Percentiles rank a stretch among this genome's conserved stretches.
Evolutionary conservation across 1,284 basidiomycete genomes (phyloP).

Genomic region (Pholiota adiposa): DNA sequence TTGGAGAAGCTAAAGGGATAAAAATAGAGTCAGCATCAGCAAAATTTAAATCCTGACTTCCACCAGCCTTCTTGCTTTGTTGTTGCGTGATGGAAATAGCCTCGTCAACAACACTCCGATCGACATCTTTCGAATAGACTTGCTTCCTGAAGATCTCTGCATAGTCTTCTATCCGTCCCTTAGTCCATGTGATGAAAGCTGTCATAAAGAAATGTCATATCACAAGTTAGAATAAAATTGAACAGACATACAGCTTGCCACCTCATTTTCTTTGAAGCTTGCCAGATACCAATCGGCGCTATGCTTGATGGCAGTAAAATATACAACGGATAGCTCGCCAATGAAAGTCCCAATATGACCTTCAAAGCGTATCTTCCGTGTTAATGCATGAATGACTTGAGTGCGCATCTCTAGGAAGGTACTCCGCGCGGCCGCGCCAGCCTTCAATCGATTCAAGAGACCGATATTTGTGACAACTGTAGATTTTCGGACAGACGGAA

Average conservation of each 20-base stretch:
- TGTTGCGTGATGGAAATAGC: slow-evolving; percentile 75
- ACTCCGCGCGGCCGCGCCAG: slow-evolving; percentile 79
- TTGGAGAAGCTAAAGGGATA: slow-evolving; percentile 71
- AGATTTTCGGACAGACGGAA: slow-evolving; percentile 80
- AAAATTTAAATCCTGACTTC: background rate
- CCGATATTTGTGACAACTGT: slow-evolving; percentile 74
- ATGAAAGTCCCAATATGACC: slow-evolving; percentile 87
- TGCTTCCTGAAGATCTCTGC: slow-evolving; percentile 89
- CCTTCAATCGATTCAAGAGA: slow-evolving; percentile 76
- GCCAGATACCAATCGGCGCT: slow-evolving; percentile 98
- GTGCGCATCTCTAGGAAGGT: slow-evolving; percentile 85
- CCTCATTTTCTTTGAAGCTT: slow-evolving; percentile 94
- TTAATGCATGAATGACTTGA: slow-evolving; percentile 75
- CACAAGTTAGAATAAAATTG: background rate
- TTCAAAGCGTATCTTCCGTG: slow-evolving; percentile 89
- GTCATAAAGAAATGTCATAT: background rate
- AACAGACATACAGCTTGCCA: slow-evolving; percentile 78
- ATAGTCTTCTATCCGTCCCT: slow-evolving; percentile 83
- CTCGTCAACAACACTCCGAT: slow-evolving; percentile 71
- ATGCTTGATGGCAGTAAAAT: slow-evolving; percentile 91
- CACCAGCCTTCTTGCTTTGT: slow-evolving; percentile 80
- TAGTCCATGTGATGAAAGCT: slow-evolving; percentile 97
- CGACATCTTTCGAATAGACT: slow-evolving; percentile 84
- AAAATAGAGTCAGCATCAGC: background rate
- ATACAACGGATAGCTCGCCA: slow-evolving; percentile 80